Evolutionary conservation across 805 yeast species (phyloP).

Genomic region (Pichia gijzeniarum): DNA sequence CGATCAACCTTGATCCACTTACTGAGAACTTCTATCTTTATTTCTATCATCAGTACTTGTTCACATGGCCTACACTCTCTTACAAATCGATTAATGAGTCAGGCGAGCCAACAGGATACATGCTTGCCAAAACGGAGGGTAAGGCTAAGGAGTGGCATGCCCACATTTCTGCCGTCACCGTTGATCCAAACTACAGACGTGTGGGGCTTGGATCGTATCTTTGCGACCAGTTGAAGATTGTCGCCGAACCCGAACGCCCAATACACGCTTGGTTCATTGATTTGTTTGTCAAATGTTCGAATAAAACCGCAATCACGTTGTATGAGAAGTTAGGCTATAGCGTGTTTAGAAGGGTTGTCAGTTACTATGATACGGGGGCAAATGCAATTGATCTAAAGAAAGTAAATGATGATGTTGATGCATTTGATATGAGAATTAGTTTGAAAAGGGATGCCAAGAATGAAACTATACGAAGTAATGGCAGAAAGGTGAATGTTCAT

Average conservation of each 20-base stretch:
- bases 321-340: constrained; percentile 84
- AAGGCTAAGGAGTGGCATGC: constrained; percentile 83
- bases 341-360: constrained; percentile 80
- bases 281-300: constrained; percentile 84
- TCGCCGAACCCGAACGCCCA: constrained; percentile 61
- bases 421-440: constrained; percentile 77
- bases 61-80: constrained; percentile 83
- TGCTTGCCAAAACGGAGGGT: constrained; percentile 98
- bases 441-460: constrained; percentile 49
- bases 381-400: constrained; percentile 29
- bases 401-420: constrained; percentile 67
- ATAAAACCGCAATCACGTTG: constrained; percentile 67
- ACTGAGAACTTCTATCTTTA: constrained; percentile 87
- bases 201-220: constrained; percentile 79
- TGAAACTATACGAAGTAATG: constrained; percentile 53
- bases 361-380: constrained; percentile 57
- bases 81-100: constrained; percentile 53
- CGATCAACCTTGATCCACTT: constrained; percentile 78
- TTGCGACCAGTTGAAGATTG: constrained; percentile 64
- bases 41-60: constrained; percentile 78
- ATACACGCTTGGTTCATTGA: constrained; percentile 82
- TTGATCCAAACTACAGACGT: constrained; percentile 74
- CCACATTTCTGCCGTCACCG: constrained; percentile 94
- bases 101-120: constrained; percentile 52
- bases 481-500: constrained; percentile 50